A percentile compares a stretch with the other conserved stretches of the same genome.
These are phyloP conservation scores for Coemansia sp. DNA, from an alignment of 192 early-diverging fungal species.

Conservation along the genomic window DNA sequence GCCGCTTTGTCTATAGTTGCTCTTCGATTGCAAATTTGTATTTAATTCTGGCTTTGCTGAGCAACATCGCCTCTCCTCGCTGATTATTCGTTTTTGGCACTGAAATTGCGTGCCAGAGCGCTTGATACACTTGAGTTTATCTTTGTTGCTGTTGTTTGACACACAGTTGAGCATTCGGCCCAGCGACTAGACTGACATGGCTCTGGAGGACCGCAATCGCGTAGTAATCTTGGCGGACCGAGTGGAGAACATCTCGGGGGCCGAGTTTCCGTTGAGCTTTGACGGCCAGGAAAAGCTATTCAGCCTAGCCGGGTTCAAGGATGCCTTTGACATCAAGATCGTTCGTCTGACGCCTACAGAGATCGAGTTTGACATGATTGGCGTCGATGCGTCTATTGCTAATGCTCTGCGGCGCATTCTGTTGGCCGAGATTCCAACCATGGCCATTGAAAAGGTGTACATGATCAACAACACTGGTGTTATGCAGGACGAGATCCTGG, in stretches of 20 bases:
- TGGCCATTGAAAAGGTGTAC: constrained; percentile 95
- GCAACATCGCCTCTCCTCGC: not conserved
- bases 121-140: not conserved
- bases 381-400: constrained; percentile 87
- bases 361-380: constrained; percentile 96
- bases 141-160: not conserved
- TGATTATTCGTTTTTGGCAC: too few species aligned
- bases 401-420: constrained; percentile 90
- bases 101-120: too few species aligned
- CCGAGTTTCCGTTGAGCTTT: constrained; percentile 45
- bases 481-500: constrained; percentile 88
- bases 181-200: constrained; percentile 22
- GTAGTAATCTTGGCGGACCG: constrained; percentile 48
- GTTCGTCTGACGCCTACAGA: constrained; percentile 46
- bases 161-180: too few species aligned
- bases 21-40: not conserved
- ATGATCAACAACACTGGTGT: constrained; percentile 87
- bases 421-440: constrained; percentile 93
- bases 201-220: constrained; percentile 46
- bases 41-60: not conserved
- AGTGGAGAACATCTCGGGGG: constrained; percentile 48
- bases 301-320: constrained; percentile 24
- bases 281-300: constrained; percentile 16
- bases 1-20: not conserved
- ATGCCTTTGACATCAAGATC: constrained; percentile 44